phyloP scores from a whole-genome alignment of 2,329 filamentous ascomycete genomes.

The Pseudophaeomoniella oleicola region DNA sequence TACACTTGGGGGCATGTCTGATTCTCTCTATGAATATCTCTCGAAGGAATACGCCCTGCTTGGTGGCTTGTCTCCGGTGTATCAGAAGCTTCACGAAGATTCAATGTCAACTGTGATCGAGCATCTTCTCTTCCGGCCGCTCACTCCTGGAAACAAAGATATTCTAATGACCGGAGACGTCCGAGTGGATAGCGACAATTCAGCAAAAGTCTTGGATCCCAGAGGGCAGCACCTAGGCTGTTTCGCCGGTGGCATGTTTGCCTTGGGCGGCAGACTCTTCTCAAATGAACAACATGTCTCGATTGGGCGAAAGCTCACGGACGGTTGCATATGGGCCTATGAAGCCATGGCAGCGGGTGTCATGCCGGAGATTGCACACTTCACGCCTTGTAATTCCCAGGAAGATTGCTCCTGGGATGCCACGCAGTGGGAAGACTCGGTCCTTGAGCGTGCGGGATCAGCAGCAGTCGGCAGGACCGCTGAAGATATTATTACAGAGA shows the following conservation, averaged over 20 bases:
- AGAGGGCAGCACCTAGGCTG: slow-evolving; percentile 37
- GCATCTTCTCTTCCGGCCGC: slow-evolving; percentile 34
- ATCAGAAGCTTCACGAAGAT: slow-evolving; percentile 42
- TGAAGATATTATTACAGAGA: slow-evolving; percentile 6
- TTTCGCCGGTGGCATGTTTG: slow-evolving; percentile 42
- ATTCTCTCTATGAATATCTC: slow-evolving; percentile 14
- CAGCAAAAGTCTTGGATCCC: slow-evolving; percentile 18
- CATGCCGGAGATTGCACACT: slow-evolving; percentile 36
- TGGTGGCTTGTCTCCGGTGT: slow-evolving; percentile 29
- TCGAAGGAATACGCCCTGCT: slow-evolving; percentile 19
- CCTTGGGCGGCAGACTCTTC: slow-evolving; percentile 37
- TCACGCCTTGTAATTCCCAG: slow-evolving; percentile 27
- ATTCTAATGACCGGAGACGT: slow-evolving; percentile 32
- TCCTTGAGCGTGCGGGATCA: slow-evolving; percentile 7
- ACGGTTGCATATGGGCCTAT: slow-evolving; percentile 43
- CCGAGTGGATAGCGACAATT: slow-evolving; percentile 16
- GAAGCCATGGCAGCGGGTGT: slow-evolving; percentile 33
- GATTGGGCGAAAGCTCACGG: slow-evolving; percentile 33
- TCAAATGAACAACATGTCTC: slow-evolving; percentile 32
- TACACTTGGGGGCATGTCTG: slow-evolving; percentile 36
- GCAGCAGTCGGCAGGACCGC: neutral
- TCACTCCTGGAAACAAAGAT: slow-evolving; percentile 29
- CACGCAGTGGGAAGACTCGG: slow-evolving; percentile 13
- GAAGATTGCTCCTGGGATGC: slow-evolving; percentile 24
- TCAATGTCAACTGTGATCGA: slow-evolving; percentile 26